Evolutionary conservation across 148 eudicot genomes (phyloP).

Genomic region (Chenopodium suecicum): DNA sequence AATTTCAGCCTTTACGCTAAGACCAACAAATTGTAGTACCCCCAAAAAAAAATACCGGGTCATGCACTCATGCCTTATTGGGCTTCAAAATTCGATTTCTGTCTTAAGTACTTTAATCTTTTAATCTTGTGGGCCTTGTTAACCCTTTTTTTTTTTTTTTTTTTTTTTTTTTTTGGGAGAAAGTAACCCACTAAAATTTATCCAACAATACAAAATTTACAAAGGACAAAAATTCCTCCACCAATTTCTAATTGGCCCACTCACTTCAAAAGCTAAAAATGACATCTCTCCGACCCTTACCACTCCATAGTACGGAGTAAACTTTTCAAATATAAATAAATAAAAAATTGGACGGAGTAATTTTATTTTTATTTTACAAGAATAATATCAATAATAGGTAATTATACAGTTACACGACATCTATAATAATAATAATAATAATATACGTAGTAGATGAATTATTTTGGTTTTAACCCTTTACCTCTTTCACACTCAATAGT

Average conservation of each 20-base stretch:
- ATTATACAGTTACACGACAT: too few relatives aligned
- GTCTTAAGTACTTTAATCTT: not conserved
- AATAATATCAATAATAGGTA: too few relatives aligned
- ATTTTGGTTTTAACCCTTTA: too few relatives aligned
- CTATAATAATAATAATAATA: too few relatives aligned
- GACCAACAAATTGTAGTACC: not conserved
- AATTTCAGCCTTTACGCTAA: not conserved
- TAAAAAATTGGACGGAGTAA: too few relatives aligned
- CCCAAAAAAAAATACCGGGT: not conserved
- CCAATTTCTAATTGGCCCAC: not conserved
- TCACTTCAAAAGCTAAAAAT: not conserved
- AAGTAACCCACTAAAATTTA: not conserved
- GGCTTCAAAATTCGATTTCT: not conserved
- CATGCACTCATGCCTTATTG: not conserved
- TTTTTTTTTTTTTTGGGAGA: too few relatives aligned
- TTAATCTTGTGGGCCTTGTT: not conserved
- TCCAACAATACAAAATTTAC: not conserved
- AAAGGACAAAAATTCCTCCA: not conserved
- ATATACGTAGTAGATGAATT: too few relatives aligned
- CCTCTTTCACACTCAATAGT: too few relatives aligned
- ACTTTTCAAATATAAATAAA: too few relatives aligned
- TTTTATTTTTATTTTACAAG: too few relatives aligned
- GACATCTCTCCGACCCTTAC: not conserved
- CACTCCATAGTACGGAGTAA: too few relatives aligned
- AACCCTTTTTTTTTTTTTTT: not conserved